Evolutionary conservation across 2,329 filamentous ascomycete species (phyloP), one percentile per base, ranked within the genome.

Genomic region (Lasiodiplodia sp.): DNA sequence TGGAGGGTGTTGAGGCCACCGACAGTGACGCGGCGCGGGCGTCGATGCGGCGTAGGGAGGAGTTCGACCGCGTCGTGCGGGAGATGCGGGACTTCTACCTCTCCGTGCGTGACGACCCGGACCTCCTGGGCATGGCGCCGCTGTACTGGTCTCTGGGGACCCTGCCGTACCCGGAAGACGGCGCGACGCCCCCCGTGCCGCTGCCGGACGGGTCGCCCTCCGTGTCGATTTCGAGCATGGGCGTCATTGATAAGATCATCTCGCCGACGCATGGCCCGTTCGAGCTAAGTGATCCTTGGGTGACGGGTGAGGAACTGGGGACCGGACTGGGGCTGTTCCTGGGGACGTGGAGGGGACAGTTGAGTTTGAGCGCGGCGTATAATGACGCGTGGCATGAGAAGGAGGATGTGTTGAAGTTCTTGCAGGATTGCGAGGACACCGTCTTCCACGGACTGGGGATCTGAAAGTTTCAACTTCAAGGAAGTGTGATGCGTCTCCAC

Each of bases 231-330:
- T 70, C 69, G 23, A 71, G 69, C n/a, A 68, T 71, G 51, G 69
- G 69, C 5, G 64, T 66, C 38, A 69, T 82, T 2, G 82, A 84
- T 25, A 67, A 70, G 10, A 74, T 82, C 0, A 74, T 84, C 1
- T 37, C 66, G 0, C 74, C 74, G 0, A 70, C 68, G 2, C 71
- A 71, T 2, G 79, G 77, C 0, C 28, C 49, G 0, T 73, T 83
- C 1, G 72, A 76, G 12, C 69, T 79, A 0, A 58, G 75, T 2
- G 71, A 80, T 14, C 81, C 82, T 0, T 84, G 83, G 82, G 82
- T 83, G 0, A 83, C 81, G 0, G 82, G 82, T 0, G 82, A 84
- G 67, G 82, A 84, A 67, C 72, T 84, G 2, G 76, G 81, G 0
- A 83, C 67, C 8, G 69, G 70, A 4, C 28, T 71, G n/a, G 79